Evolutionary conservation across 2,329 filamentous ascomycete genomes (phyloP), one percentile per base, ranked within the genome.

Genomic region (Fusarium temperatum): DNA sequence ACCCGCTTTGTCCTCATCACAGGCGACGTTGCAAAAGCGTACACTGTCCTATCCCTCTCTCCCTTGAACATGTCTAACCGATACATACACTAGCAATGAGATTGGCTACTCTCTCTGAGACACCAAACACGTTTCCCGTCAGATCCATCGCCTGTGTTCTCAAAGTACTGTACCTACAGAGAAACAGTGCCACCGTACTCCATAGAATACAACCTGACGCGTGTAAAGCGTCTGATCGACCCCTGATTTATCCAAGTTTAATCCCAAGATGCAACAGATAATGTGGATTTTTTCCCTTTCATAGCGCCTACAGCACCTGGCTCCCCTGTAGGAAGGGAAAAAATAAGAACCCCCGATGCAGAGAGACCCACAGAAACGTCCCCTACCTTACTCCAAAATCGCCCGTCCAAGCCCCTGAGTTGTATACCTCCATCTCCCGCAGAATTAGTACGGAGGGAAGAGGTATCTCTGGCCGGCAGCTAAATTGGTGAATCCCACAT

Each of bases 401-500:
- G 47, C 38, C 68, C 32, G 57, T 39, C 56, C 32, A 64, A 66
- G 67, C 72, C 72, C 72, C 68, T 72, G 67, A 72, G 41, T 22
- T 2, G 18, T 10, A 24, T 75, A 75, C 73, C 8, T 47, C 17
- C 8, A 26, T 47, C 44, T 26, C 18, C 18, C 4, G 24, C 24
- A 26, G 44, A 10, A 9, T 45, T 45, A 45, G 6, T 26, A 18
- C 3, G 1, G 35, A 10, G 15, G 1, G 35, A 36, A 36, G 17
- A 36, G 35, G 35, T 36, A 36, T 36, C 15, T 36, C 35, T 36
- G 35, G 35, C 35, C 35, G 42, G 69, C 69, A 73, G 69, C 69
- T 73, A 70, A 75, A 75, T 75, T 75, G 73, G 66, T 73, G 61
- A 68, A 73, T 75, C 62, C 69, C 61, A 75, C 72, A 73, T 61